Evolutionary conservation across 2,329 filamentous ascomycete genomes (phyloP), one percentile per base, ranked within the genome.

Genomic region (Coniochaeta sp.): DNA sequence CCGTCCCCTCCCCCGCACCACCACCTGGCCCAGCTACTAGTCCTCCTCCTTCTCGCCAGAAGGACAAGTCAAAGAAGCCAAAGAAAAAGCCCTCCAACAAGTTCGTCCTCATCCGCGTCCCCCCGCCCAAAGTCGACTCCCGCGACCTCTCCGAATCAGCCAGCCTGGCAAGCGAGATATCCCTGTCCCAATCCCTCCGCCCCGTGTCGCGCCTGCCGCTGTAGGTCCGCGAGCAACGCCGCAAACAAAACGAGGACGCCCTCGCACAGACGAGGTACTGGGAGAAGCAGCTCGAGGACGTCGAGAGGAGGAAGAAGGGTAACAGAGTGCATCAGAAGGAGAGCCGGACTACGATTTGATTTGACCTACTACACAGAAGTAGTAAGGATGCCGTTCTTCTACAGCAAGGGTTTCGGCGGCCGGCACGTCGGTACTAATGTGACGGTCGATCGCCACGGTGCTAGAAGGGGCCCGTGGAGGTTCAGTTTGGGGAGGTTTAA

Each of bases 381-480:
- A n/a, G n/a, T n/a, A n/a, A n/a, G 26, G 14, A 78, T 78, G 74
- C 72, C 70, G 52, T 63, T 79, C 52, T 74, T 73, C 63, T 77
- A 71, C 60, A 64, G 64, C 51, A 77, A 74, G 58, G 62, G 64
- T 48, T 50, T 79, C 56, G 76, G 76, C 56, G 69, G 71, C 50
- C 70, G 71, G 30, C 74, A 75, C 58, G 72, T 78, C 56, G 76
- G 76, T 56, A 78, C 76, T 28, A 76, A 66, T 59, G 64, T 79
- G 50, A 66, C 68, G 30, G 72, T 71, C 18, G 68, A 73, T 60
- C 68, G 67, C 10, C 64, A 74, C 55, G 76, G 76, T 45, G 63
- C 78, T 7, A 72, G 68, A 48, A 70, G 73, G 10, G 76, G 76
- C 2, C 74, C 75, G 3, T 79, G 75, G 73, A 67, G 76, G 40